These are phyloP conservation scores for Geotrichum bryndzae DNA, from an alignment of 1,139 yeast species.

Conservation along the genomic window DNA sequence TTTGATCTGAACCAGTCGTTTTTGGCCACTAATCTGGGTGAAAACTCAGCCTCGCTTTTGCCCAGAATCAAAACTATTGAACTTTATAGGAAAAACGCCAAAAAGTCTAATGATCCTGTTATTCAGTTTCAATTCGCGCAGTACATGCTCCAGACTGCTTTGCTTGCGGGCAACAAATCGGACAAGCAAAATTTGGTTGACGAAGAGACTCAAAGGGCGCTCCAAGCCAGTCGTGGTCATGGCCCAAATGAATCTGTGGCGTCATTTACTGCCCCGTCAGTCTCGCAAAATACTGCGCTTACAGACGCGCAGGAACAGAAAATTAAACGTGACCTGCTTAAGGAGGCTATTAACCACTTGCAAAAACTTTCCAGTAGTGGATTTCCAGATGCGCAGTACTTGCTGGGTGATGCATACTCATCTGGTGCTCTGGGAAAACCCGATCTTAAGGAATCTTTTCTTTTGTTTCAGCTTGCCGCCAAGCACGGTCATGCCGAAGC, in stretches of 20 bases:
- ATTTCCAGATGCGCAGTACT: conserved; percentile 82
- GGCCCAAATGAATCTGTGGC: conserved; percentile 4
- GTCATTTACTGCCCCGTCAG: conserved; percentile 7
- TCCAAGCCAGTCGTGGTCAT: conserved; percentile 2
- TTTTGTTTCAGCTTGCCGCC: conserved; percentile 79
- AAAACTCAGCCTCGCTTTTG: conserved; percentile 40
- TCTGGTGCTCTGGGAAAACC: conserved; percentile 81
- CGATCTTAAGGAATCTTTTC: conserved; percentile 73
- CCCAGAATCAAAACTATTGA: conserved; percentile 86
- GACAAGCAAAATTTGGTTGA: conserved; percentile 1
- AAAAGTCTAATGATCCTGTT: conserved; percentile 76
- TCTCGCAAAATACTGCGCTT: conserved; percentile 3
- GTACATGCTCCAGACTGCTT: conserved; percentile 80
- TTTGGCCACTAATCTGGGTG: conserved; percentile 32
- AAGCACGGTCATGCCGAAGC: conserved; percentile 90
- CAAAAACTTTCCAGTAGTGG: conserved; percentile 75
- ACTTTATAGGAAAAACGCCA: conserved; percentile 78
- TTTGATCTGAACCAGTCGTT: conserved; percentile 31
- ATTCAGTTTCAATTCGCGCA: conserved; percentile 88
- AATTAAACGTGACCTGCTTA: conserved; percentile 43
- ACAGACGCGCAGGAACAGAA: conserved; percentile 36
- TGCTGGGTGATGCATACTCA: conserved; percentile 80
- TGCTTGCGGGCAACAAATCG: conserved; percentile 31
- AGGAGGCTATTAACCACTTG: conserved; percentile 70
- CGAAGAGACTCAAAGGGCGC: conserved; percentile 3